Conservation (phyloP, 306 rosid species). For the Citrullus mucosospermus region DNA sequence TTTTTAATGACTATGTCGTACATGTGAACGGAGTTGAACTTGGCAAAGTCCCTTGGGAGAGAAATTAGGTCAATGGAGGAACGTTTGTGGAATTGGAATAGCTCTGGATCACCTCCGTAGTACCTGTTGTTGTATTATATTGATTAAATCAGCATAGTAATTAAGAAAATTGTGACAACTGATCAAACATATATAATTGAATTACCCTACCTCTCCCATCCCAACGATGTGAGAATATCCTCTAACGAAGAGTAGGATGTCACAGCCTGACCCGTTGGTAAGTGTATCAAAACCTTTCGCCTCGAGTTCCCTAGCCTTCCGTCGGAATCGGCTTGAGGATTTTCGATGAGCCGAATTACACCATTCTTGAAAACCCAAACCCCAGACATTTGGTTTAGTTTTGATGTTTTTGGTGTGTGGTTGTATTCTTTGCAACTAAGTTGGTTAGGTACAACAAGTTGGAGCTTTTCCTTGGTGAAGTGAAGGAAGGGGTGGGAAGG, state of each 20-base stretch:
- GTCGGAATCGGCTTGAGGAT: slow-evolving; percentile 41
- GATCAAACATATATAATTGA: too few relatives aligned
- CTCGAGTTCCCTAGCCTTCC: slow-evolving; percentile 30
- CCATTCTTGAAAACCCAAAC: slow-evolving; percentile 84
- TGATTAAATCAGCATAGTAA: too few relatives aligned
- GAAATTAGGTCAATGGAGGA: slow-evolving; percentile 82
- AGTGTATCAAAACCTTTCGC: slow-evolving; percentile 54
- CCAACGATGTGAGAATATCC: slow-evolving; percentile 45
- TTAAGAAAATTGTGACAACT: too few relatives aligned
- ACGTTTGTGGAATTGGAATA: slow-evolving; percentile 76
- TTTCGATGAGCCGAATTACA: slow-evolving; percentile 50
- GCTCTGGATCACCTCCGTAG: slow-evolving; percentile 67
- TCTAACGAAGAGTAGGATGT: slow-evolving; percentile 52
- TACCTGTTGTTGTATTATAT: slow-evolving; percentile 7
- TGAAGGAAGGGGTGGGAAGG: not conserved
- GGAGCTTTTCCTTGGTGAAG: slow-evolving; percentile 11
- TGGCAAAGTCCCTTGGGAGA: slow-evolving; percentile 66
- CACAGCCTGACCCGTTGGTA: slow-evolving; percentile 54
- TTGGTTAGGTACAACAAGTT: too few relatives aligned
- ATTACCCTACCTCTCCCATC: slow-evolving; percentile 64
- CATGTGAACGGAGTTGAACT: slow-evolving; percentile 80
- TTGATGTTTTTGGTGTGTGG: not conserved
- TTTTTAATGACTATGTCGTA: slow-evolving; percentile 77
- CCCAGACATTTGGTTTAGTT: slow-evolving; percentile 45
- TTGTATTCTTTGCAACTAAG: too few relatives aligned